phyloP scores from a whole-genome alignment of 441 rosid genomes.

The Erodium moschatum region DNA sequence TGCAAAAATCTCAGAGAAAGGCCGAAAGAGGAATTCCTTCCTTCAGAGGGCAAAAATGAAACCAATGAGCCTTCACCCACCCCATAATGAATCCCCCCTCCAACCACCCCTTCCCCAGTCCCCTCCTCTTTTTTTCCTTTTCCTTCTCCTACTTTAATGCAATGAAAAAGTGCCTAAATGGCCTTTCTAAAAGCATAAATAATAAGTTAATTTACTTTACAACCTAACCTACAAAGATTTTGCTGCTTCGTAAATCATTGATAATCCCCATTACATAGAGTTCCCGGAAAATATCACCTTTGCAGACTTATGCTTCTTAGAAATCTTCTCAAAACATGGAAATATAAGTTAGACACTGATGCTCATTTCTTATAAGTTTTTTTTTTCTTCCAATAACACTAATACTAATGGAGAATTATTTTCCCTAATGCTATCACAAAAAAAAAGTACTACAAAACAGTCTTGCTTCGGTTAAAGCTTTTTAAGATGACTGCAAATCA shows the following conservation, averaged over 20 bases:
- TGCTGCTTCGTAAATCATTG: too few relatives aligned
- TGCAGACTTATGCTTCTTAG: not conserved
- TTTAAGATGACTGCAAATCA: not conserved
- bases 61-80: not conserved
- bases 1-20: not conserved
- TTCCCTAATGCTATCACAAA: not conserved
- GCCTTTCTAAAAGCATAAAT: not conserved
- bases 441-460: not conserved
- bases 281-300: not conserved
- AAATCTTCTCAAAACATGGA: not conserved
- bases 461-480: not conserved
- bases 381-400: not conserved
- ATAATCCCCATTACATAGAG: too few relatives aligned
- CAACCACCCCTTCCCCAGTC: not conserved
- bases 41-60: not conserved
- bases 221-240: not conserved
- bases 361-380: not conserved
- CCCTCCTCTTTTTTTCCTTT: not conserved
- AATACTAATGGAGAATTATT: not conserved
- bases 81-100: not conserved
- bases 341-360: not conserved
- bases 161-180: not conserved
- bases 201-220: not conserved
- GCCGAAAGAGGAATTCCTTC: not conserved
- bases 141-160: too few relatives aligned